Evolutionary conservation across 2,329 filamentous ascomycete species (phyloP), one percentile per base, ranked within the genome.

Genomic region (Sordariomycetes sp.): DNA sequence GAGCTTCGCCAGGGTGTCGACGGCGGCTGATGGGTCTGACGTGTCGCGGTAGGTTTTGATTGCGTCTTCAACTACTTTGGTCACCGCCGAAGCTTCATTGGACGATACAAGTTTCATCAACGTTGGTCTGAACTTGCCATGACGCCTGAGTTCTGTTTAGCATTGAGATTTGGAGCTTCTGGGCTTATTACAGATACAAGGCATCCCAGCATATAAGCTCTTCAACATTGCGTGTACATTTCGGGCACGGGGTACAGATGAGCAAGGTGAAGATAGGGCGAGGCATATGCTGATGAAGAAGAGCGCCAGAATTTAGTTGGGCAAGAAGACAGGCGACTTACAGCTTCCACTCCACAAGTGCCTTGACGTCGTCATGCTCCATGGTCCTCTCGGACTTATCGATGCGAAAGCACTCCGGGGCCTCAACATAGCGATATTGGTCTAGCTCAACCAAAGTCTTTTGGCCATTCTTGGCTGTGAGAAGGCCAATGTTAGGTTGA

Each of bases 261-360:
- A 12, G 20, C 22, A 22, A 12, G 22, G 46, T 50, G 8, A 20
- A 24, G 46, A 50, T 6, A 12, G 22, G 46, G 20, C 12, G 3
- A 18, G 6, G 37, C 11, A 18, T 14, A 40, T 11, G 18, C 4
- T 3, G 53, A 24, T 16, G 20, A 20, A 20, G 32, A 54, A 32
- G 53, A 12, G 46, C n/a, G 20, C 6, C 25, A 11, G 8, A 28
- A 35, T 7, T 1, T 7, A 40, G 12, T 32, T 50, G 35, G 56
- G 46, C 35, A 22, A 24, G 22, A 1, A 34, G 35, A 54, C 63
- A 53, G 18, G 35, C 55, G 53, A 71, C 82, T 67, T 72, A 88
- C 82, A 90, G 73, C 68, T 90, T 90, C 86, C 87, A 90, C 53
- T 86, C 79, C 11, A 89, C 79, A 3, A 90, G 74, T 22, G 65